phyloP scores from a whole-genome alignment of 2,329 filamentous ascomycete species.

The Aspergillus flavus region DNA sequence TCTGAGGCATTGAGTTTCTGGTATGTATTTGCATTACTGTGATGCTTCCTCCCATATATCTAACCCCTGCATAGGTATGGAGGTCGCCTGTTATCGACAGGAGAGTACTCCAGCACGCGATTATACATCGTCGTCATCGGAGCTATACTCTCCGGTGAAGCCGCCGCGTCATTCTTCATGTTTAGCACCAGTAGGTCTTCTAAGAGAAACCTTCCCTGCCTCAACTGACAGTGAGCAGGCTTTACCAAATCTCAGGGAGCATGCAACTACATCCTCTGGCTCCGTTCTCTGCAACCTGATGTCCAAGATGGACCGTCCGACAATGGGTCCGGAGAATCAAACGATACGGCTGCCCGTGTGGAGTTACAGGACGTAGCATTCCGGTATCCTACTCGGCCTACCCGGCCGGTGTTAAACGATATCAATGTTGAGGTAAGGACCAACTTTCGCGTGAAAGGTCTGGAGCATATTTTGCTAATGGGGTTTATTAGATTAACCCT shows the following conservation, averaged over 20 bases:
- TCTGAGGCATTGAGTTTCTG: slow-evolving; percentile 29
- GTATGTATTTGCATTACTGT: neutral
- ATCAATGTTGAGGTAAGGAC: slow-evolving; percentile 50
- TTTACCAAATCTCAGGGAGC: slow-evolving; percentile 5
- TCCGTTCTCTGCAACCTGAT: slow-evolving; percentile 5
- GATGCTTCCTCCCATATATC: no score
- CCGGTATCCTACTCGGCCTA: slow-evolving; percentile 65
- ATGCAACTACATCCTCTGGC: slow-evolving; percentile 10
- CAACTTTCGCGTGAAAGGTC: neutral
- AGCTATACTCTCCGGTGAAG: slow-evolving; percentile 67
- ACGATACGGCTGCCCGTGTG: neutral
- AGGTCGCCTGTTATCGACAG: slow-evolving; percentile 57
- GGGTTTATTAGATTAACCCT: slow-evolving; percentile 38
- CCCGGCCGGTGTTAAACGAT: slow-evolving; percentile 58
- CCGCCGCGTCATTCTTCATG: slow-evolving; percentile 66
- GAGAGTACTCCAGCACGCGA: slow-evolving; percentile 51
- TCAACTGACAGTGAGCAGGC: neutral
- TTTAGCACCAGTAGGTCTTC: slow-evolving; percentile 59
- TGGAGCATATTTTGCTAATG: no score
- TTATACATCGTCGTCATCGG: slow-evolving; percentile 67
- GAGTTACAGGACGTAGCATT: slow-evolving; percentile 64
- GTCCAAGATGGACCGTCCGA: neutral
- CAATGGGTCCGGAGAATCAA: neutral
- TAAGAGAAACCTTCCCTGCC: neutral
- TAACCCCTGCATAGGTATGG: slow-evolving; percentile 36